phyloP scores from a whole-genome alignment of 73 alveolate genomes.

The Paraurostyla sp. region DNA sequence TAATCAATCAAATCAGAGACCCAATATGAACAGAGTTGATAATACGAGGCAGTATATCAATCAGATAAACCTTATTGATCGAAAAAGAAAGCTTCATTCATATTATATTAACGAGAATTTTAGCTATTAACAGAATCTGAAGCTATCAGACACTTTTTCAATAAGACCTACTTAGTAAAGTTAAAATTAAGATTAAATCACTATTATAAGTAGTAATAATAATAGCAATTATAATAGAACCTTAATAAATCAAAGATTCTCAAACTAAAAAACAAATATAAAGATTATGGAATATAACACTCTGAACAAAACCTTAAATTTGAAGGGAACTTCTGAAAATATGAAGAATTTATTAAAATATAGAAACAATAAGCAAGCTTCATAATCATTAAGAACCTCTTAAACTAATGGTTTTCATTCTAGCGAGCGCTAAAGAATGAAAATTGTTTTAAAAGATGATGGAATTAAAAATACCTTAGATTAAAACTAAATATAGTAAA shows the following conservation, averaged over 20 bases:
- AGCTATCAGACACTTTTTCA: neutral
- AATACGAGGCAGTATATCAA: no score
- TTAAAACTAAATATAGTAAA: no score
- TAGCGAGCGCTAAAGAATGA: no score
- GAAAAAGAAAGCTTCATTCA: constrained; percentile 1
- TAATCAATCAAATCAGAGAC: no score
- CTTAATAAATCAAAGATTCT: neutral
- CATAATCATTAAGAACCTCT: no score
- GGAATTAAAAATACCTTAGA: no score
- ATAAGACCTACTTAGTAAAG: neutral
- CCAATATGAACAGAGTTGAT: no score
- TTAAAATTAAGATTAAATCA: neutral
- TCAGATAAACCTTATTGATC: neutral
- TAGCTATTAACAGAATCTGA: neutral
- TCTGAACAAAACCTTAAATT: neutral
- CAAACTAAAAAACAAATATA: neutral
- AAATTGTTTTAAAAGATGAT: no score
- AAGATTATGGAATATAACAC: neutral
- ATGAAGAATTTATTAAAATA: neutral
- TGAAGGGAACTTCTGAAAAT: neutral
- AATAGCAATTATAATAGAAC: neutral
- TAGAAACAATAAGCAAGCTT: no score
- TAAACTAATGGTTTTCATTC: no score
- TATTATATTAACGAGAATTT: constrained; percentile 8
- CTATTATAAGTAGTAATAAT: neutral